Base-by-base conservation (phyloP, 2,329 filamentous ascomycete species). In the Magnaporthiopsis incrustans region DNA sequence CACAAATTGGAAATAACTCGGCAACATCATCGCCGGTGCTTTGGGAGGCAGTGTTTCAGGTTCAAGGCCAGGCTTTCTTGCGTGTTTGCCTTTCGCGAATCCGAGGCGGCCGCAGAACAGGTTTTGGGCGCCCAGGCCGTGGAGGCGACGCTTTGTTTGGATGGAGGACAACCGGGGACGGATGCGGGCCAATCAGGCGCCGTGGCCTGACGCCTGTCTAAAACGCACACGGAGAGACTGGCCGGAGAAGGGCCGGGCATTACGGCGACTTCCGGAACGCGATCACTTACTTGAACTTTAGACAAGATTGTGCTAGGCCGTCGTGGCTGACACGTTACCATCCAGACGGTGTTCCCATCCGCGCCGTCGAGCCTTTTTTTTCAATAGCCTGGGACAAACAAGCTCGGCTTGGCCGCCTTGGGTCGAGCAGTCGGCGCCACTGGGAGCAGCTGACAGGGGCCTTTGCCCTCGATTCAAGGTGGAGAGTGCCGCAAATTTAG, bases 221-320 rank as follows among this genome's bases (percentile, higher is more conserved):
- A n/a, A 35, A 59, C 58, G 58, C 25, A 22, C 15, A 22, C 26
- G 18, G 26, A 5, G 14, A 57, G n/a, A 63, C 61, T 35, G 56
- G 25, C 61, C 61, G 61, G 61, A 63, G 61, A 63, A 63, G 61
- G 30, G 61, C 61, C 61, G 61, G 22, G 38, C 15, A 50, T 50
- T 50, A 15, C 38, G 38, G 15, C 38, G 38, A 15, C 38, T 50
- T 50, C 38, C 38, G 22, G 38, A 50, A 50, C 38, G 38, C 38
- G 22, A 11, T 22, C 18, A 5, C 38, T 50, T 35, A 3, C 33
- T 35, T 11, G 33, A 12, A 12, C 11, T 14, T 14, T 35, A 35
- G 33, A 14, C 33, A 35, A 14, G 11, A 14, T 35, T 30, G 30
- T 30, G 33, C 33, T 14, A 35, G 33, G 33, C 33, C 11, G 11